Evolutionary conservation across 192 early-diverging fungal genomes (phyloP).

Genomic region (Geosiphon pyriformis): DNA sequence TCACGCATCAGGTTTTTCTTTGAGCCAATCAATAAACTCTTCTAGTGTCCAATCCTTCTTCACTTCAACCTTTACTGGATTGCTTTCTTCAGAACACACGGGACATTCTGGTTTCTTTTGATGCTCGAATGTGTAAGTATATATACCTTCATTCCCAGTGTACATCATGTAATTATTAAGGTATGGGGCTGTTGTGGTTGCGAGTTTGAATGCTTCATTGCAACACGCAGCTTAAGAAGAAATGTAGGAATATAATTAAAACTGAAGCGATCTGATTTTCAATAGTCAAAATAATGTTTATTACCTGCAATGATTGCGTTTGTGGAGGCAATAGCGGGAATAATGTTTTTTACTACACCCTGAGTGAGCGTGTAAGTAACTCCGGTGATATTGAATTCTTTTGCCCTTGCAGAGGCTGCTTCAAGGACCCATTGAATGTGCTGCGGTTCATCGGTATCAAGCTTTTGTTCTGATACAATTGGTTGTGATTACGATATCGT

Average conservation of each 20-base stretch:
- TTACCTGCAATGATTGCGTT: constrained; percentile 74
- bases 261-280: constrained; percentile 8
- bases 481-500: too few relatives aligned
- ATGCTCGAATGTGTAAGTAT: constrained; percentile 84
- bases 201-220: constrained; percentile 92
- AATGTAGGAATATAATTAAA: constrained; percentile 4
- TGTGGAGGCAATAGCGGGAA: constrained; percentile 91
- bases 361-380: constrained; percentile 89
- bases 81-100: constrained; percentile 72
- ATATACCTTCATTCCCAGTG: constrained; percentile 84
- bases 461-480: constrained; percentile 58
- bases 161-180: constrained; percentile 98
- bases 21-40: constrained; percentile 77
- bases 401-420: constrained; percentile 60
- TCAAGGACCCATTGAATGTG: constrained; percentile 75
- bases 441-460: constrained; percentile 72
- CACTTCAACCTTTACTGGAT: constrained; percentile 49
- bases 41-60: constrained; percentile 55
- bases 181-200: constrained; percentile 66
- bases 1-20: constrained; percentile 69
- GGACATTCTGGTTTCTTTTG: constrained; percentile 82
- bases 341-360: constrained; percentile 98
- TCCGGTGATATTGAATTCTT: constrained; percentile 79
- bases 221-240: constrained; percentile 72
- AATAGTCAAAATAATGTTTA: background rate